Conservation (phyloP, 2,329 filamentous ascomycete species). For the Penicillium nordicum region DNA sequence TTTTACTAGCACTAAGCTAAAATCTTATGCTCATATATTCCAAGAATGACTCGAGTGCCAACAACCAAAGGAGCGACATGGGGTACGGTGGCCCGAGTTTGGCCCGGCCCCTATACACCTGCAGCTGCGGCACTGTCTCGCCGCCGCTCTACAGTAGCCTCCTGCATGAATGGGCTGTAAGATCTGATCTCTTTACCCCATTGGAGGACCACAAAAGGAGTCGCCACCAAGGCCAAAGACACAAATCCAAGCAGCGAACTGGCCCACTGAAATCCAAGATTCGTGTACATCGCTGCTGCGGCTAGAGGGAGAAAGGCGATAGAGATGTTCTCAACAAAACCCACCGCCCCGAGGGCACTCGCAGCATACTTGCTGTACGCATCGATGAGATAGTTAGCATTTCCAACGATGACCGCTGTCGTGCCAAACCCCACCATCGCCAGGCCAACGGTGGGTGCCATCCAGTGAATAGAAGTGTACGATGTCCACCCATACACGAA, state of each 20-base stretch:
- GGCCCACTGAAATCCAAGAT: slow-evolving; percentile 44
- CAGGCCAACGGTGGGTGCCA: slow-evolving; percentile 31
- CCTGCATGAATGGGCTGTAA: background rate
- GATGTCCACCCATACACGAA: slow-evolving; percentile 37
- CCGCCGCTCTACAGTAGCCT: background rate
- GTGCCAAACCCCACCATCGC: slow-evolving; percentile 41
- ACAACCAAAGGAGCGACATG: background rate
- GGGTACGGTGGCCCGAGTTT: background rate
- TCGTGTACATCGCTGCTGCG: slow-evolving; percentile 38
- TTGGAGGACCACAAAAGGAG: slow-evolving; percentile 40
- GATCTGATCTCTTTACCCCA: slow-evolving; percentile 39
- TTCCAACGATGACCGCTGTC: slow-evolving; percentile 45
- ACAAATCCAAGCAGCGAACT: slow-evolving; percentile 44
- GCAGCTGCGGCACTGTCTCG: background rate
- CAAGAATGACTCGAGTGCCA: too few relatives aligned
- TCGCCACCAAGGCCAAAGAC: slow-evolving; percentile 35
- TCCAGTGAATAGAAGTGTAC: slow-evolving; percentile 28
- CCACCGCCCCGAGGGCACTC: slow-evolving; percentile 45
- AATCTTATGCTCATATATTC: too few relatives aligned
- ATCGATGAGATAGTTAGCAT: slow-evolving; percentile 49
- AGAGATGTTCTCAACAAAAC: slow-evolving; percentile 43
- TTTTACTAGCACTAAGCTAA: too few relatives aligned
- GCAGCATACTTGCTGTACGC: slow-evolving; percentile 49
- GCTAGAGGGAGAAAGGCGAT: slow-evolving; percentile 47
- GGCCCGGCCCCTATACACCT: background rate